A percentile compares a stretch with the other conserved stretches of the same genome.
Conservation (phyloP, 2,329 filamentous ascomycete genomes). For the Cercospora nicotianae region DNA sequence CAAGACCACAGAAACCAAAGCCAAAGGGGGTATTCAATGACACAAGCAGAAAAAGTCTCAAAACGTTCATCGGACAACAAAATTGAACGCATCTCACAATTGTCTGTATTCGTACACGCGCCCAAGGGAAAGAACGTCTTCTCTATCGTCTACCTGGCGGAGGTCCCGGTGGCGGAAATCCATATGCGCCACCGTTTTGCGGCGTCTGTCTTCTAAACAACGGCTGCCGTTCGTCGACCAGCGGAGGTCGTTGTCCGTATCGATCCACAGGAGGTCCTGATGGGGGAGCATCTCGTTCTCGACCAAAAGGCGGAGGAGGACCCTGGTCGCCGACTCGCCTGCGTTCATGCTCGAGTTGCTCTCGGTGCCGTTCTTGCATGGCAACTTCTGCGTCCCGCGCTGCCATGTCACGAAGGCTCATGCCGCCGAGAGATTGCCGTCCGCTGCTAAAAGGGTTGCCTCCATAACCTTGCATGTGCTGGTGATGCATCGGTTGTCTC, state of each 20-base stretch:
- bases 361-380: slow-evolving; percentile 21
- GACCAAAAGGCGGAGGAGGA: slow-evolving; percentile 15
- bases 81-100: background rate
- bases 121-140: background rate
- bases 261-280: slow-evolving; percentile 7
- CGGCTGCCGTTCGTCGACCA: slow-evolving; percentile 6
- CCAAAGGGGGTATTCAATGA: background rate
- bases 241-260: slow-evolving; percentile 4
- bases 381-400: slow-evolving; percentile 29
- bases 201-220: slow-evolving; percentile 15
- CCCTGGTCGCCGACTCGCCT: slow-evolving; percentile 20
- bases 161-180: slow-evolving; percentile 1
- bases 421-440: slow-evolving; percentile 15
- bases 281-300: slow-evolving; percentile 13
- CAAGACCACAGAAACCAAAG: background rate
- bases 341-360: slow-evolving; percentile 24
- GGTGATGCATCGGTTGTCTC: slow-evolving; percentile 6
- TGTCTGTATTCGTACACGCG: background rate
- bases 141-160: slow-evolving; percentile 6
- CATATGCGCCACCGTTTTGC: slow-evolving; percentile 5
- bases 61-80: background rate
- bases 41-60: background rate
- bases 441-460: slow-evolving; percentile 4
- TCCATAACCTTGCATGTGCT: background rate
- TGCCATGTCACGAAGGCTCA: slow-evolving; percentile 28